Conservation (phyloP, 2,329 filamentous ascomycete genomes). For the Colletotrichum sp. region DNA sequence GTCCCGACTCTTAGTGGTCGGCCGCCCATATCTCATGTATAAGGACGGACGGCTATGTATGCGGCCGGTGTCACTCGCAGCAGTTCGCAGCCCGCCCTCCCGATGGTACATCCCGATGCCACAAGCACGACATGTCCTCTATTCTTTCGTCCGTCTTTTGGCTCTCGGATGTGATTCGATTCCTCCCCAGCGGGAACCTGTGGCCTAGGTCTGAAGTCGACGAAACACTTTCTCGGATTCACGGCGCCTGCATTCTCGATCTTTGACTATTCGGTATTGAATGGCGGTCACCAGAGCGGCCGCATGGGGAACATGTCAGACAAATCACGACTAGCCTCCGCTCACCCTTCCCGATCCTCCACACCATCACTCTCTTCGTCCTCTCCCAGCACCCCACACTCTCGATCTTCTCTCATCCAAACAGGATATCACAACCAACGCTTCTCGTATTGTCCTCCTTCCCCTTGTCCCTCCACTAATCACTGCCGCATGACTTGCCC, state of each 20-base stretch:
- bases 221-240: not conserved
- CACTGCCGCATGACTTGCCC: slow-evolving; percentile 17
- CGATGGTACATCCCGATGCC: not conserved
- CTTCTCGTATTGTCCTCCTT: slow-evolving; percentile 14
- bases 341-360: slow-evolving; percentile 14
- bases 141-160: not conserved
- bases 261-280: not conserved
- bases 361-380: slow-evolving; percentile 6
- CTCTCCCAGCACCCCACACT: slow-evolving; percentile 15
- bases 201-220: not conserved
- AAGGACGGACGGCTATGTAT: not conserved
- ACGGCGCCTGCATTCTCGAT: not conserved
- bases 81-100: slow-evolving; percentile 12
- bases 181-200: not conserved
- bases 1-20: not conserved
- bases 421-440: not conserved
- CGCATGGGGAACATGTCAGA: slow-evolving; percentile 1
- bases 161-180: not conserved
- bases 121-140: not conserved
- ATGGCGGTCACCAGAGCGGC: slow-evolving; percentile 6
- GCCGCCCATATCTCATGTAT: not conserved
- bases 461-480: not conserved
- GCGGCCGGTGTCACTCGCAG: slow-evolving; percentile 10
- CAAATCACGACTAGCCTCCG: slow-evolving; percentile 18
- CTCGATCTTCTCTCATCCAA: slow-evolving; percentile 1